A percentile compares a stretch with the other conserved stretches of the same genome.
Conservation (phyloP, 805 yeast genomes). For the Lipomyces orientalis region DNA sequence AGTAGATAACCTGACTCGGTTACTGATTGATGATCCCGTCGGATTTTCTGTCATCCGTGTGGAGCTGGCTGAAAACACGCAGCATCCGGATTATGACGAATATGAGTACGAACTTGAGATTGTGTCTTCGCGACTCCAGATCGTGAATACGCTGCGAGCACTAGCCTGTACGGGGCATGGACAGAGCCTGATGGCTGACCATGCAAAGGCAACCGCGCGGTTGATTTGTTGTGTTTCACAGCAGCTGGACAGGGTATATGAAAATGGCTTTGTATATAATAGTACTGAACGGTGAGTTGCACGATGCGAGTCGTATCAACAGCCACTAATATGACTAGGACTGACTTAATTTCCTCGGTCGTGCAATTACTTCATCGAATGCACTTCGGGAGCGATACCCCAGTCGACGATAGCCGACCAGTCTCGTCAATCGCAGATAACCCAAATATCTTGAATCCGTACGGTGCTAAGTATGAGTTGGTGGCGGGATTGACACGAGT, state of each 20-base stretch:
- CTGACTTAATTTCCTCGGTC: slow-evolving; percentile 6
- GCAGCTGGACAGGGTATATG: slow-evolving; percentile 18
- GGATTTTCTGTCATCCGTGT: background rate
- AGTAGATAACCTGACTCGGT: background rate
- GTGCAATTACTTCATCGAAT: slow-evolving; percentile 10
- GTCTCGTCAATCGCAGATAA: background rate
- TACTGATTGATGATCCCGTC: background rate
- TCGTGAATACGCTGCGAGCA: background rate
- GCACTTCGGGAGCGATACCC: slow-evolving; percentile 27
- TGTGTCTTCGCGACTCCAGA: background rate
- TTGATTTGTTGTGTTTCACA: slow-evolving; percentile 16
- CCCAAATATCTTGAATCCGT: slow-evolving; percentile 13
- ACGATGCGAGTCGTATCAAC: background rate
- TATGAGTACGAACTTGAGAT: slow-evolving; percentile 5
- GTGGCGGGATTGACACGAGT: slow-evolving; percentile 42
- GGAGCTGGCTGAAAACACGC: background rate
- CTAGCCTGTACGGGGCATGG: slow-evolving; percentile 17
- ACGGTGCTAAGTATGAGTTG: slow-evolving; percentile 35
- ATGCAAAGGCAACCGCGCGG: slow-evolving; percentile 11
- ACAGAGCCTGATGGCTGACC: background rate
- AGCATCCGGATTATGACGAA: slow-evolving; percentile 8
- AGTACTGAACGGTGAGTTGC: background rate
- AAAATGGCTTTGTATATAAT: background rate
- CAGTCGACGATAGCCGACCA: slow-evolving; percentile 17
- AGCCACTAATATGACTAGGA: background rate